A percentile compares a stretch with the other conserved stretches of the same genome.
Evolutionary conservation across 2,329 filamentous ascomycete genomes (phyloP).

Genomic region (Venturia asperata): DNA sequence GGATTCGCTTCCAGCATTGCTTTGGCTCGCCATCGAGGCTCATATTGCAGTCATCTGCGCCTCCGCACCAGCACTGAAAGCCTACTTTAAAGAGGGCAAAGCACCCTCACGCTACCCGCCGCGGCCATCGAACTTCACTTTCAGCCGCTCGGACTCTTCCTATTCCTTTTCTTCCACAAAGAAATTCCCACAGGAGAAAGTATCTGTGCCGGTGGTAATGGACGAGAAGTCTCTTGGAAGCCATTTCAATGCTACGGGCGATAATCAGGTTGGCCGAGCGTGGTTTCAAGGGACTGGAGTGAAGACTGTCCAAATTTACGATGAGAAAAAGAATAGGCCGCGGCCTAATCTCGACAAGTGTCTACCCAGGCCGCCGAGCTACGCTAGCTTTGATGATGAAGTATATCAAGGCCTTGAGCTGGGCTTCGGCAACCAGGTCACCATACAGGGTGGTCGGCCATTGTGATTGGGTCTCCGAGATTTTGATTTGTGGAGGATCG

Average conservation of each 20-base stretch:
- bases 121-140: background rate
- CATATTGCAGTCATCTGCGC: conserved; percentile 18
- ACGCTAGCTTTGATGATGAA: conserved; percentile 3
- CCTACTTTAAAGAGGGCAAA: conserved; percentile 18
- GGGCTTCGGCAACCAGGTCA: background rate
- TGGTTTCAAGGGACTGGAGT: background rate
- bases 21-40: conserved; percentile 18
- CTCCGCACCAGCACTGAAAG: conserved; percentile 18
- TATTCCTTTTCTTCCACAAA: background rate
- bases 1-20: conserved; percentile 6
- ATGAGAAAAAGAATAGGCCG: background rate
- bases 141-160: background rate
- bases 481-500: background rate
- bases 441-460: background rate
- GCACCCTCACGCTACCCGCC: background rate
- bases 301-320: background rate
- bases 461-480: background rate
- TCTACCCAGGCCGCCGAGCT: conserved; percentile 6
- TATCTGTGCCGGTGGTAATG: background rate
- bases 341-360: background rate
- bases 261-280: background rate
- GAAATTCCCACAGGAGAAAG: background rate
- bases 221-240: conserved; percentile 4
- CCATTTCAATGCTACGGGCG: conserved; percentile 3
- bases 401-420: background rate